These are phyloP conservation scores for Xylogone sp. DNA, from an alignment of 2,329 filamentous ascomycete genomes.

Conservation along the genomic window DNA sequence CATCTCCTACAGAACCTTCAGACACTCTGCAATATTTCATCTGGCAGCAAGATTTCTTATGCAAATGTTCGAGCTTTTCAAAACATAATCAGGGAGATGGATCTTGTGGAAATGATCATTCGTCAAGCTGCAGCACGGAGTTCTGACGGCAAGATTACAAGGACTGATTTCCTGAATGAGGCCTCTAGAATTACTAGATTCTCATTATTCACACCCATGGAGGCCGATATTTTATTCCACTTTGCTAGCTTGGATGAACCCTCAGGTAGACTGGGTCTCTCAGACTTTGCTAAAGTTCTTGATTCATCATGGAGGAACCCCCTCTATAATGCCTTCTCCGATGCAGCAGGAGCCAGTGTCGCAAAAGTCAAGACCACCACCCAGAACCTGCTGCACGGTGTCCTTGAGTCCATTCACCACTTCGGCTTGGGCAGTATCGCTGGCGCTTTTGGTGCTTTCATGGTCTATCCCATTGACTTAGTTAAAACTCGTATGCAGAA, in stretches of 20 bases:
- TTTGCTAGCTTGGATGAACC: constrained; percentile 91
- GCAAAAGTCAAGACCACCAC: constrained; percentile 52
- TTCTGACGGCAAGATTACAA: constrained; percentile 86
- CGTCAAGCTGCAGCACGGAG: constrained; percentile 82
- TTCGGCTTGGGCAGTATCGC: constrained; percentile 86
- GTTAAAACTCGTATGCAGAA: constrained; percentile 99
- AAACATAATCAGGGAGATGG: constrained; percentile 97
- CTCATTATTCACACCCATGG: constrained; percentile 96
- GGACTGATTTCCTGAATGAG: constrained; percentile 91
- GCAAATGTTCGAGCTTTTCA: constrained; percentile 97
- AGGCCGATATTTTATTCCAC: constrained; percentile 97
- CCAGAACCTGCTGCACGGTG: constrained; percentile 54
- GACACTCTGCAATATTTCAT: constrained; percentile 91
- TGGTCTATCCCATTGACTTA: constrained; percentile 98
- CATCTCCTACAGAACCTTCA: constrained; percentile 88
- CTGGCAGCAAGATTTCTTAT: constrained; percentile 91
- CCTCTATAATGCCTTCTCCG: constrained; percentile 29
- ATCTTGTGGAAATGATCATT: constrained; percentile 90
- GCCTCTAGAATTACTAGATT: constrained; percentile 88
- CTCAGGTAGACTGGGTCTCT: constrained; percentile 75
- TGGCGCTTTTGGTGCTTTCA: constrained; percentile 96
- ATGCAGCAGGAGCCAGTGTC: constrained; percentile 31
- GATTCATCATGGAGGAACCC: constrained; percentile 84
- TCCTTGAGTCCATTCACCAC: constrained; percentile 81
- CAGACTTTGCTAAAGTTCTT: constrained; percentile 90